Conservation (phyloP, 495 filamentous ascomycete genomes). For the Hypoxylon intermedium region DNA sequence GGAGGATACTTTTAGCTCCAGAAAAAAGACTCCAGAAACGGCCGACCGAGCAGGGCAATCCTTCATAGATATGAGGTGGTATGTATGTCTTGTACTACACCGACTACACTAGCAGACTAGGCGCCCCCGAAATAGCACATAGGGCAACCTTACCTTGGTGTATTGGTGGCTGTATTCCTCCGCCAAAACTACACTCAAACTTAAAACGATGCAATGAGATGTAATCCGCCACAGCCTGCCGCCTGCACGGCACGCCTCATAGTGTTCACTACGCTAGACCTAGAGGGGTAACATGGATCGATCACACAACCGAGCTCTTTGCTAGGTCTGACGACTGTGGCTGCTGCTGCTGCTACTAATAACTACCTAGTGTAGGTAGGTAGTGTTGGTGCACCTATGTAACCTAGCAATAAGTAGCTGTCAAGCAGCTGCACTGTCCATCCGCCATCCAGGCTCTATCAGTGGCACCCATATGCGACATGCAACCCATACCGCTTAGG, state of each 20-base stretch:
- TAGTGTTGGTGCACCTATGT: too few relatives aligned
- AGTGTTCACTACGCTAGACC: too few relatives aligned
- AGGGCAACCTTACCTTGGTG: slow-evolving; percentile 8
- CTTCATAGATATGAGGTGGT: background rate
- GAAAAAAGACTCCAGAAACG: slow-evolving; percentile 4
- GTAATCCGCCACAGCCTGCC: background rate
- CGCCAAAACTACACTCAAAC: background rate
- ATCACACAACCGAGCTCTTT: slow-evolving; percentile 28
- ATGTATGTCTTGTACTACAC: background rate
- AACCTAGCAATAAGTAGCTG: too few relatives aligned
- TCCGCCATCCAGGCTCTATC: too few relatives aligned
- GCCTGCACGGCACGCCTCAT: slow-evolving; percentile 7
- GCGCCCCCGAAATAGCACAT: slow-evolving; percentile 23
- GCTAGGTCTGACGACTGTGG: slow-evolving; percentile 27
- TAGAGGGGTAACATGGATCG: slow-evolving; percentile 5
- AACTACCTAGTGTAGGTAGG: too few relatives aligned
- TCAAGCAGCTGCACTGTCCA: too few relatives aligned
- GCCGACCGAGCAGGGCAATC: slow-evolving; percentile 30
- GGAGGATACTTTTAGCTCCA: slow-evolving; percentile 2
- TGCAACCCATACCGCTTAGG: too few relatives aligned
- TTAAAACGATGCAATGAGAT: background rate
- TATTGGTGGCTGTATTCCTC: slow-evolving; percentile 10
- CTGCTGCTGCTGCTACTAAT: background rate
- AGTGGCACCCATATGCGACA: too few relatives aligned
- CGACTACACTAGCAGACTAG: slow-evolving; percentile 13